A percentile compares a stretch with the other conserved stretches of the same genome.
Evolutionary conservation across 345 rosid genomes (phyloP).

Genomic region (Hirschfeldia incana): DNA sequence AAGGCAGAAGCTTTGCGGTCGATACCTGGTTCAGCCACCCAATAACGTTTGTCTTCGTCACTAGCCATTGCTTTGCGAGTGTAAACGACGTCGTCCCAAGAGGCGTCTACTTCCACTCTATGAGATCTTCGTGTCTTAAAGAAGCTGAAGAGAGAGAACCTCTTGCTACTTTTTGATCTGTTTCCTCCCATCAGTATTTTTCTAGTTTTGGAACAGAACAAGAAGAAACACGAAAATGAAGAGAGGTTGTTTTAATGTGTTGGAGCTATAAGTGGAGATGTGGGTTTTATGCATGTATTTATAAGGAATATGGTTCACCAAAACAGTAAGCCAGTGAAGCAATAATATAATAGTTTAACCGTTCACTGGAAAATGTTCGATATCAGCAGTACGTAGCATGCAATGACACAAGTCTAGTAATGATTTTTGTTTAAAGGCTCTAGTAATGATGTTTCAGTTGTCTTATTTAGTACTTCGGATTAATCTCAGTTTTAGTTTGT

Average conservation of each 20-base stretch:
- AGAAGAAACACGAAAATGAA: conserved; percentile 19
- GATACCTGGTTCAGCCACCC: conserved; percentile 54
- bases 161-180: conserved; percentile 33
- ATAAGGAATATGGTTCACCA: conserved; percentile 28
- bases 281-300: conserved; percentile 30
- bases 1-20: conserved; percentile 55
- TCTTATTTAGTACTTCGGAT: background rate
- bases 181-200: conserved; percentile 41
- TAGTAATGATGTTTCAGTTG: background rate
- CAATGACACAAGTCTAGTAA: too few species aligned
- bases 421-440: background rate
- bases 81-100: conserved; percentile 32
- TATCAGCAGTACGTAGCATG: background rate
- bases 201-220: conserved; percentile 2
- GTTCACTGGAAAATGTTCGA: background rate
- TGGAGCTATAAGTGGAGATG: conserved; percentile 23
- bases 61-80: conserved; percentile 49
- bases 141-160: conserved; percentile 42
- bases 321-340: background rate
- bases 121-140: conserved; percentile 41
- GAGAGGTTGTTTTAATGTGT: conserved; percentile 27
- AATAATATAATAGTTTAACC: conserved; percentile 3
- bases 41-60: conserved; percentile 46
- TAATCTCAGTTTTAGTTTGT: background rate
- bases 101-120: conserved; percentile 32